phyloP scores from a whole-genome alignment of 2,329 filamentous ascomycete species.

The Seiridium unicorne region DNA sequence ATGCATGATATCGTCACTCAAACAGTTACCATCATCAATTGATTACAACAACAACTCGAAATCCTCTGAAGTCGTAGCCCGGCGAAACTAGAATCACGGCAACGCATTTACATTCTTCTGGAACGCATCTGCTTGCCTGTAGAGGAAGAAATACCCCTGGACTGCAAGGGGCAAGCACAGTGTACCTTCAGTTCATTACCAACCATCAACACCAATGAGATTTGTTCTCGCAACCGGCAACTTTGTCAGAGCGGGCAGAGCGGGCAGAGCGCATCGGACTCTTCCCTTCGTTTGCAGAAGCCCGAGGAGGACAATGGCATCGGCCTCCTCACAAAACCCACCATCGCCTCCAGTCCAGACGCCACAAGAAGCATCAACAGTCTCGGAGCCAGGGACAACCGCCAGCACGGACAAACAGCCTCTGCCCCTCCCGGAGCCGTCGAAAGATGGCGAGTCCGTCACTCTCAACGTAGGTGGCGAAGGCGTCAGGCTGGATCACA shows the following conservation, averaged over 20 bases:
- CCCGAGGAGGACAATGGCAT: background rate
- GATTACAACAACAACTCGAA: background rate
- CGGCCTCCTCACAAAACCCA: background rate
- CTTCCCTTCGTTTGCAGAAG: constrained; percentile 8
- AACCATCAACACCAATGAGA: background rate
- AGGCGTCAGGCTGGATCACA: constrained; percentile 59
- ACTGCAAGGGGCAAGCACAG: background rate
- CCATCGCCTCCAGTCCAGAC: background rate
- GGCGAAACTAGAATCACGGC: background rate
- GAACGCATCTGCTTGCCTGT: background rate
- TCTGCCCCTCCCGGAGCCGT: constrained; percentile 19
- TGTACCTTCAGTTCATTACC: background rate
- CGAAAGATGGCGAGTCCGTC: constrained; percentile 11
- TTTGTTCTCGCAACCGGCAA: background rate
- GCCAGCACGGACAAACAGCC: background rate
- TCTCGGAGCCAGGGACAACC: background rate
- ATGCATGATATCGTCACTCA: background rate
- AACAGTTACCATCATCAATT: background rate
- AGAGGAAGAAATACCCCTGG: background rate
- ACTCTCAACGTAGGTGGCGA: constrained; percentile 32
- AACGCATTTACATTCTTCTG: background rate
- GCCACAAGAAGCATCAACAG: background rate
- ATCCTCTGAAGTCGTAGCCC: background rate
- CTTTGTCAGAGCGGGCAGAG: background rate
- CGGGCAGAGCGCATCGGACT: background rate